Evolutionary conservation across 148 eudicot genomes (phyloP), one percentile per base, ranked within the genome.

Genomic region (Hydrangea macrophylla): DNA sequence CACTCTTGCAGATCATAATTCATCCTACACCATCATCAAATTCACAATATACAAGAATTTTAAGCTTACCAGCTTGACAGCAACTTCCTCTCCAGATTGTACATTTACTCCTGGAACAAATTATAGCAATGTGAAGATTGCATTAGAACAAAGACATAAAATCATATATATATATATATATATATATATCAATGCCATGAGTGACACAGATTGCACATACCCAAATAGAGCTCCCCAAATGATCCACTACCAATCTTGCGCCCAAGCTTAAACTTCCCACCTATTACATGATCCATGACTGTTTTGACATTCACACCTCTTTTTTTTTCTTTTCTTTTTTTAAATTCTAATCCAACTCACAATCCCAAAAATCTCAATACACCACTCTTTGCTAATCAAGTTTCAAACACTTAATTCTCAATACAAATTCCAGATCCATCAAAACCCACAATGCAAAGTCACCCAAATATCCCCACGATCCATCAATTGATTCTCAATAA

Each of bases 71-170:
- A 91, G 80, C 86, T 91, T 91, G 55, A 88, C 82, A 13, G 92
- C 97, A 70, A 91, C 94, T 81, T 91, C 97, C 74, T 91, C 97
- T 26, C 90, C 88, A 53, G 84, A 81, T 75, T 91, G 97, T 40
- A 86, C 82, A 82, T 88, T 91, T 32, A 86, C 83, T 64, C 97
- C 97, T 91, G 78, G 68, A 73, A 54, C 56, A 65, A 55, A 32
- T n/a, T 7, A 55, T 54, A 57, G 22, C 10, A 35, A 53, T 42
- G 28, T 24, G 0, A 39, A 53, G 51, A 15, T 17, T 55, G 28
- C 30, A n/a, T 26, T 37, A 24, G 17, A 65, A 20, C 36, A 28
- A 23, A 54, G 9, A 58, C 5, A 54, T 23, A n/a, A n/a, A n/a
- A n/a, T n/a, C n/a, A n/a, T n/a, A n/a, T n/a, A n/a, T n/a, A n/a